These are phyloP conservation scores for Hymenochaete sp. DNA, from an alignment of 1,284 basidiomycete species.

Conservation along the genomic window DNA sequence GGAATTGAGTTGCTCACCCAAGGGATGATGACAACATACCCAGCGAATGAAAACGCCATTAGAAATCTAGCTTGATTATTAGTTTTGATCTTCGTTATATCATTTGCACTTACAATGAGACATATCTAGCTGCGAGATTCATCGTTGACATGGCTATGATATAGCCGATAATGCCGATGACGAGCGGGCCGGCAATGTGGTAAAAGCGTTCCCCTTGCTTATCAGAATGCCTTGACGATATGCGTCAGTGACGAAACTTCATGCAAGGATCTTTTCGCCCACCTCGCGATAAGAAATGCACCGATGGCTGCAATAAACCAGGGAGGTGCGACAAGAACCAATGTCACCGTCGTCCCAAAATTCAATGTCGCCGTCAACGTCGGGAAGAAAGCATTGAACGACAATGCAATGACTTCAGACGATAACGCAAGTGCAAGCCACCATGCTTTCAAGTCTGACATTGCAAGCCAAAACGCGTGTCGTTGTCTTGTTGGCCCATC, in stretches of 20 bases:
- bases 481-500: too few relatives aligned
- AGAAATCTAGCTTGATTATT: slow-evolving; percentile 21
- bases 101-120: slow-evolving; percentile 26
- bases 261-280: neutral
- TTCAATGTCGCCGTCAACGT: slow-evolving; percentile 24
- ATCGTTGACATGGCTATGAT: slow-evolving; percentile 36
- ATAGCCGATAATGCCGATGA: slow-evolving; percentile 32
- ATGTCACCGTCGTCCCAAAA: slow-evolving; percentile 22
- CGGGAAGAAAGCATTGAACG: slow-evolving; percentile 29
- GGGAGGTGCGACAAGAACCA: slow-evolving; percentile 23
- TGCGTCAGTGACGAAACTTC: neutral
- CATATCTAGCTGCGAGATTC: slow-evolving; percentile 32
- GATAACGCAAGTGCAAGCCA: slow-evolving; percentile 20
- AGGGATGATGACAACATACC: slow-evolving; percentile 29
- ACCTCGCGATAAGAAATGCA: slow-evolving; percentile 17
- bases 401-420: slow-evolving; percentile 23
- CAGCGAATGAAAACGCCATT: slow-evolving; percentile 29
- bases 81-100: neutral
- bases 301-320: slow-evolving; percentile 15
- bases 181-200: slow-evolving; percentile 32
- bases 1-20: slow-evolving; percentile 32
- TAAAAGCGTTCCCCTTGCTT: slow-evolving; percentile 31
- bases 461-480: slow-evolving; percentile 28
- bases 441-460: slow-evolving; percentile 36
- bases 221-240: slow-evolving; percentile 26